phyloP scores from a whole-genome alignment of 495 filamentous ascomycete species.

The Xylaria cubensis region DNA sequence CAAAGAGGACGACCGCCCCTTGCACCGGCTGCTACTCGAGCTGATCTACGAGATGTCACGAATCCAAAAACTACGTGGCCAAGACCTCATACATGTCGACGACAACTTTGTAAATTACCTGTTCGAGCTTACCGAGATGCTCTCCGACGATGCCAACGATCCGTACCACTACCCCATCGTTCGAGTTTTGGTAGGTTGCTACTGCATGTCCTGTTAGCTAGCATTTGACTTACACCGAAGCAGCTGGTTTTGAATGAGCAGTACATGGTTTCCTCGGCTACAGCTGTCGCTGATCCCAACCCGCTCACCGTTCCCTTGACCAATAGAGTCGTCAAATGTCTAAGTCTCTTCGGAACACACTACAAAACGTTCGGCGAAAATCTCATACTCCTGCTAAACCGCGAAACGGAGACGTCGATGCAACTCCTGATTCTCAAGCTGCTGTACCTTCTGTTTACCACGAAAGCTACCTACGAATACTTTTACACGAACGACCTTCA shows the following conservation, averaged over 20 bases:
- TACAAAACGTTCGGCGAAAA: slow-evolving; percentile 98
- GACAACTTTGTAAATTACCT: slow-evolving; percentile 85
- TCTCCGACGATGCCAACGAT: slow-evolving; percentile 89
- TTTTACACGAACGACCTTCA: slow-evolving; percentile 98
- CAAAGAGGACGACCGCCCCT: slow-evolving; percentile 66
- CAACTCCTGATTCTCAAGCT: slow-evolving; percentile 96
- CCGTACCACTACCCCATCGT: slow-evolving; percentile 97
- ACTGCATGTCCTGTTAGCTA: slow-evolving; percentile 15
- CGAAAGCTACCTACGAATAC: slow-evolving; percentile 88
- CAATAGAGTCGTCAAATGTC: slow-evolving; percentile 89
- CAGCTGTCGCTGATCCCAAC: slow-evolving; percentile 60
- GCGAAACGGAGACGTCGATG: slow-evolving; percentile 90
- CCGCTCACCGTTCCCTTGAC: slow-evolving; percentile 65
- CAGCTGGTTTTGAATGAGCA: slow-evolving; percentile 97
- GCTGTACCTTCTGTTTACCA: slow-evolving; percentile 93
- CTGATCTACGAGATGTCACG: slow-evolving; percentile 97
- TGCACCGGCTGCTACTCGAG: slow-evolving; percentile 85
- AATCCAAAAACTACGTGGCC: slow-evolving; percentile 78
- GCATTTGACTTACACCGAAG: slow-evolving; percentile 25
- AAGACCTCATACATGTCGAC: slow-evolving; percentile 82
- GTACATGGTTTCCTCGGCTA: slow-evolving; percentile 84
- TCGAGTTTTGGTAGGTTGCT: slow-evolving; percentile 75
- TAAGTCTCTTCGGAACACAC: slow-evolving; percentile 75
- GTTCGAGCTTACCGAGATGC: slow-evolving; percentile 85
- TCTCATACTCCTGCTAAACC: slow-evolving; percentile 93